Conservation (phyloP, 805 yeast genomes). For the Candida sanyiensis region DNA sequence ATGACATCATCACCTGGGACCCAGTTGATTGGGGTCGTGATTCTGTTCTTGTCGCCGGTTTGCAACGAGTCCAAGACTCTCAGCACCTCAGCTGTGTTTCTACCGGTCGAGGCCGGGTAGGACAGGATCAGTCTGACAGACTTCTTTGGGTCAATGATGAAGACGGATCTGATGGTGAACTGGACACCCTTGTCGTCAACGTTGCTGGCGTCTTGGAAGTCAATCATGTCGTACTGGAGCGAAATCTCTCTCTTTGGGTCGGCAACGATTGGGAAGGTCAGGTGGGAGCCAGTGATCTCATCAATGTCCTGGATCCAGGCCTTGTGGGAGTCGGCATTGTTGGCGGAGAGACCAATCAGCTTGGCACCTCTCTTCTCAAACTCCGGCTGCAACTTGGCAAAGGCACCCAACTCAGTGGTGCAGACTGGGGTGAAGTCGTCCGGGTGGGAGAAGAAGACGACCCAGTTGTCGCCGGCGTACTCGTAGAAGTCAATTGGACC, state of each 20-base stretch:
- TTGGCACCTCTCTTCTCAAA: slow-evolving; percentile 59
- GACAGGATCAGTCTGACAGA: slow-evolving; percentile 56
- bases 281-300: slow-evolving; percentile 53
- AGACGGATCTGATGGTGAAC: slow-evolving; percentile 66
- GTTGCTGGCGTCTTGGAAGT: slow-evolving; percentile 62
- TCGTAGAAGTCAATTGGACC: slow-evolving; percentile 62
- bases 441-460: slow-evolving; percentile 67
- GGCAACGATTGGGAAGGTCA: slow-evolving; percentile 64
- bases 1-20: slow-evolving; percentile 68
- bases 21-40: slow-evolving; percentile 73
- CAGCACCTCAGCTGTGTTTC: slow-evolving; percentile 71
- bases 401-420: slow-evolving; percentile 74
- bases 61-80: slow-evolving; percentile 68
- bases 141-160: slow-evolving; percentile 63
- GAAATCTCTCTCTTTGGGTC: slow-evolving; percentile 60
- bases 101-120: slow-evolving; percentile 70
- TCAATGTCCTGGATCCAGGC: slow-evolving; percentile 71
- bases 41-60: slow-evolving; percentile 52
- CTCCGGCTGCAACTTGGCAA: slow-evolving; percentile 65
- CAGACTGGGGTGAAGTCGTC: slow-evolving; percentile 78
- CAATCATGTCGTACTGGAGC: slow-evolving; percentile 61
- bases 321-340: slow-evolving; percentile 53
- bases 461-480: slow-evolving; percentile 58
- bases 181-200: slow-evolving; percentile 60
- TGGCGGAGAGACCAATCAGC: slow-evolving; percentile 64